phyloP scores from a whole-genome alignment of 148 eudicot genomes.

The Dianthus caryophyllus region DNA sequence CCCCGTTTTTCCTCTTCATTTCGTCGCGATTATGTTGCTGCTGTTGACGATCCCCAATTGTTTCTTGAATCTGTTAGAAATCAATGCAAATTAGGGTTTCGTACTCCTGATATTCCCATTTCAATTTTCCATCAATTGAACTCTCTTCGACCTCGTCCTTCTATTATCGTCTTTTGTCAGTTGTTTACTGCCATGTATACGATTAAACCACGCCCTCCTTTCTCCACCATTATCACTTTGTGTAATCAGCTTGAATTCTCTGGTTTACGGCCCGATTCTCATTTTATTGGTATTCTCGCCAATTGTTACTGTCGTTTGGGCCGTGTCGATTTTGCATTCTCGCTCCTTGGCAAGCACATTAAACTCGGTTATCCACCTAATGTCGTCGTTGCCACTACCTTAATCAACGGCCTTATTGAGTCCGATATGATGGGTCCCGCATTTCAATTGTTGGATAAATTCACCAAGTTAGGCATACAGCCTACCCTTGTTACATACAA shows the following conservation, averaged over 20 bases:
- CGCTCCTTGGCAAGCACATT: neutral
- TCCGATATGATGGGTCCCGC: neutral
- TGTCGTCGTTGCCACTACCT: neutral
- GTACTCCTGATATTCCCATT: neutral
- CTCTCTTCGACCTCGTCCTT: neutral
- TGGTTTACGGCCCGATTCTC: neutral
- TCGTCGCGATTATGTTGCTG: no score
- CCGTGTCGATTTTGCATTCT: neutral
- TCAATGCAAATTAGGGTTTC: neutral
- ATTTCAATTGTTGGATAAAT: conserved; percentile 1
- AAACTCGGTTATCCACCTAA: neutral
- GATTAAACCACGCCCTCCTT: conserved; percentile 8
- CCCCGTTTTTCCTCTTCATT: no score
- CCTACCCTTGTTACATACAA: neutral
- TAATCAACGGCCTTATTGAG: neutral
- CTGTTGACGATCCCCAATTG: no score
- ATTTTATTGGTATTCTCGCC: neutral
- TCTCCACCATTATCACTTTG: conserved; percentile 9
- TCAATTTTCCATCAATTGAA: conserved; percentile 1
- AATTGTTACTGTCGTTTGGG: neutral
- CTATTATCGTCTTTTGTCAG: neutral
- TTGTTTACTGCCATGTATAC: neutral
- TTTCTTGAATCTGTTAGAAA: no score
- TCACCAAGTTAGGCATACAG: neutral
- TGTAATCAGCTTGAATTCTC: neutral